These are phyloP conservation scores for Thalassiosira mediterranea DNA, from an alignment of 352 stramenopile genomes.

Conservation along the genomic window DNA sequence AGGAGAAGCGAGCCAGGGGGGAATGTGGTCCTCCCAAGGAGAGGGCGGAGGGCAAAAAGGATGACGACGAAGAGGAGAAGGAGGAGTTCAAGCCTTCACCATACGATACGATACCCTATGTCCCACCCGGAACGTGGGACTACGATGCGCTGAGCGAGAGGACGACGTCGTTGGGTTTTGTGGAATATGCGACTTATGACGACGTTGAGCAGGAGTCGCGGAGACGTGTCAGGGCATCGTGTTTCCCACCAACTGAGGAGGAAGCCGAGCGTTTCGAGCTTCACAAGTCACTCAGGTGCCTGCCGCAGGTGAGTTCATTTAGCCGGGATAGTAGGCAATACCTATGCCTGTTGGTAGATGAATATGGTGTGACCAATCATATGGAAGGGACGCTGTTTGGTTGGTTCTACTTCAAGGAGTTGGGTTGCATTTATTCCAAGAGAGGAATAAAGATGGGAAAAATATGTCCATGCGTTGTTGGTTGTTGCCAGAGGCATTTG, in stretches of 20 bases:
- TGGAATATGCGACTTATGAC: constrained; percentile 86
- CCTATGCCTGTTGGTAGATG: too few species aligned
- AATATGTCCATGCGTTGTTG: too few species aligned
- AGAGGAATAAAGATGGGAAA: too few species aligned
- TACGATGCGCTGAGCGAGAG: constrained; percentile 80
- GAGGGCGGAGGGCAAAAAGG: constrained; percentile 35
- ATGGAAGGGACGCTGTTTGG: too few species aligned
- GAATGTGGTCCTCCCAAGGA: constrained; percentile 43
- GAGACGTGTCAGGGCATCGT: constrained; percentile 53
- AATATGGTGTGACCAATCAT: too few species aligned
- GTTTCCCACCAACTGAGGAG: constrained; percentile 77
- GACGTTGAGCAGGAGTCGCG: constrained; percentile 79
- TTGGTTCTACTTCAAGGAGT: too few species aligned
- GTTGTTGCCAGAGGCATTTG: too few species aligned
- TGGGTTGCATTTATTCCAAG: too few species aligned
- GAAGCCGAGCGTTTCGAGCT: constrained; percentile 84
- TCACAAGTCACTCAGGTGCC: constrained; percentile 95
- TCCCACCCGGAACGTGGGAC: constrained; percentile 64
- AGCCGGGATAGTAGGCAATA: too few species aligned
- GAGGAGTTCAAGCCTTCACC: constrained; percentile 22
- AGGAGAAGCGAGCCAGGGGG: constrained; percentile 34
- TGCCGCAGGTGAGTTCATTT: too few species aligned
- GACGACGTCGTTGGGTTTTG: constrained; percentile 59
- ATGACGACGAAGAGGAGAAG: constrained; percentile 30
- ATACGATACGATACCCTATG: constrained; percentile 43